phyloP scores from a whole-genome alignment of 179 eudicot species.

The Heliamphora pulchella region DNA sequence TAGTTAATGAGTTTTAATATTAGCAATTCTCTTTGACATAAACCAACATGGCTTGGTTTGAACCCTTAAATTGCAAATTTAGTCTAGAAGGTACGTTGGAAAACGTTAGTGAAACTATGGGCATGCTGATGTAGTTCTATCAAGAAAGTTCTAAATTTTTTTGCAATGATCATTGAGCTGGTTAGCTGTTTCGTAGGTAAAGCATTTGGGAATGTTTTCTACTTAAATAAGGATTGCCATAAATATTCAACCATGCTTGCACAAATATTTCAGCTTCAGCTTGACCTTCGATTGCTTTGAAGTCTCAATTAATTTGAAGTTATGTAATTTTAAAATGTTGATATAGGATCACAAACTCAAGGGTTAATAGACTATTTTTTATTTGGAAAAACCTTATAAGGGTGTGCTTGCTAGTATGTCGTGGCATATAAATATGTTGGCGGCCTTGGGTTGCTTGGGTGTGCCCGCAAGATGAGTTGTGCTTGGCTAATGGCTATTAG shows the following conservation, averaged over 20 bases:
- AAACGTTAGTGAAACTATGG: not conserved
- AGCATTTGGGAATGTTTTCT: not conserved
- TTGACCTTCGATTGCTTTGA: not conserved
- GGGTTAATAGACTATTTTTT: not conserved
- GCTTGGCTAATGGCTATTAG: too few species aligned
- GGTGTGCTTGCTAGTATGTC: too few species aligned
- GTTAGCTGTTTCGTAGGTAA: not conserved
- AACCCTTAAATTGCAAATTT: not conserved
- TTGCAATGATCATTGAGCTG: not conserved
- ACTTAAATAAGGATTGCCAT: not conserved
- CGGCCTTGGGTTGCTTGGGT: too few species aligned
- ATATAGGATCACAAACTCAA: not conserved
- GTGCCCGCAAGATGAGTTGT: too few species aligned
- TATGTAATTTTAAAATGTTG: not conserved
- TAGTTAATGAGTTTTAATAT: not conserved
- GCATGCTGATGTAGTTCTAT: not conserved
- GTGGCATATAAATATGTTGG: too few species aligned
- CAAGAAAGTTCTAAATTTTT: not conserved
- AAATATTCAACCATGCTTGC: not conserved
- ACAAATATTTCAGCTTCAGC: not conserved
- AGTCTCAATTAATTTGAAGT: slow-evolving; percentile 4
- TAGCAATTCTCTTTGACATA: not conserved
- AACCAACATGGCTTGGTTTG: not conserved
- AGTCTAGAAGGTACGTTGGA: not conserved
- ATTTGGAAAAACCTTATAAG: too few species aligned